Base-by-base conservation (phyloP, 768 basidiomycete species). In the Agaricus bisporus region DNA sequence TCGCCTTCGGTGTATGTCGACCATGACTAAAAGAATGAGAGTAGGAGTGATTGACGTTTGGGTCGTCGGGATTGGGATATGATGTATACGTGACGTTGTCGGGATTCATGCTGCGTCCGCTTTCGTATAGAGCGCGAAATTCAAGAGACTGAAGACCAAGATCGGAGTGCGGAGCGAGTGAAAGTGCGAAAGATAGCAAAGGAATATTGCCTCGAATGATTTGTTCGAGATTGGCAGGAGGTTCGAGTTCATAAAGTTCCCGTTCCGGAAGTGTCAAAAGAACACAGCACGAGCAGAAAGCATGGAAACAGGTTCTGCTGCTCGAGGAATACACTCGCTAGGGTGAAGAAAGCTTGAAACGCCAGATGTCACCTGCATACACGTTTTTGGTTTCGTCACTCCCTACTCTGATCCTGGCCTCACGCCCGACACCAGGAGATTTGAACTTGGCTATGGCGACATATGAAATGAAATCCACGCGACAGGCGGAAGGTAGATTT, bases 31-130 rank as follows among this genome's bases (percentile, higher is more conserved):
- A 32, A 8, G 32, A 32, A 32, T 11, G 32, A 32, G 32, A 32
- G 2, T 7, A 3, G 11, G 32, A 32, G 32, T 35, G 48, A 22
- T 22, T 37, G 37, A 14, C 15, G 36, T 48, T 48, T n/a, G 20
- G 20, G 17, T 48, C 20, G 10, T 36, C 36, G 11, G 32, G 2
- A 32, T 7, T 32, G 5, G 32, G 32, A 48, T 51, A 51, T 8
- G 50, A 51, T 18, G 29, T 43, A 17, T 51, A 51, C 43, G 50
- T 51, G 41, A 51, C 50, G 29, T 51, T 51, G 29, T 43, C 42
- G 9, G 50, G 50, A 51, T 51, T 51, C 50, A 51, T 51, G 28
- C 14, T 26, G 41, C 7, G 8, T 38, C 35, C 25, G 22, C 20
- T 39, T 17, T 39, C 4, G 38, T 39, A 17, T 39, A 11, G 11